phyloP scores from a whole-genome alignment of 208 protist species.

The Wallacemonas sp. region DNA sequence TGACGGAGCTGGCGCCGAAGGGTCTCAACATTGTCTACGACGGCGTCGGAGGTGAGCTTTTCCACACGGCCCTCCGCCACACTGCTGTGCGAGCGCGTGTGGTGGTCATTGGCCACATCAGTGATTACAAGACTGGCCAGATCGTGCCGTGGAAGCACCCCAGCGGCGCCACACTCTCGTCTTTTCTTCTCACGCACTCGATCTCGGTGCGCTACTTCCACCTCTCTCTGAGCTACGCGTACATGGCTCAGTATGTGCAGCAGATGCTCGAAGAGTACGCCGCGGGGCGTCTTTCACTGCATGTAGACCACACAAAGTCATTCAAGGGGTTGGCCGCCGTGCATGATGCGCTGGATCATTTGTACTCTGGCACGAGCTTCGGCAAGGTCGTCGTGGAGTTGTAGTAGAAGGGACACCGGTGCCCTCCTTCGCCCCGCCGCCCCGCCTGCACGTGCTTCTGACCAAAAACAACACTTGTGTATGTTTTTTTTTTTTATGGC shows the following conservation, averaged over 20 bases:
- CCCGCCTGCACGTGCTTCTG: background rate
- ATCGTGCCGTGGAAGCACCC: slow-evolving; percentile 6
- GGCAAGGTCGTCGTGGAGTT: slow-evolving; percentile 69
- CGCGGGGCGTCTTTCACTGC: slow-evolving; percentile 18
- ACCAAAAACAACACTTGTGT: too few species aligned
- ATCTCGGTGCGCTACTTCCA: slow-evolving; percentile 55
- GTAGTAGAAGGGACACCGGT: background rate
- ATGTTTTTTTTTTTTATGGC: too few species aligned
- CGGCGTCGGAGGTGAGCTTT: slow-evolving; percentile 76
- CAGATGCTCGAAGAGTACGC: slow-evolving; percentile 28
- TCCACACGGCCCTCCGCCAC: slow-evolving; percentile 69
- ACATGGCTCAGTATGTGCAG: slow-evolving; percentile 26
- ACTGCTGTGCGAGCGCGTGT: slow-evolving; percentile 65
- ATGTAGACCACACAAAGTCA: slow-evolving; percentile 7
- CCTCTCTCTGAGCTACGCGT: slow-evolving; percentile 33
- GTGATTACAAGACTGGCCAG: slow-evolving; percentile 49
- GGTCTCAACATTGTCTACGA: slow-evolving; percentile 88
- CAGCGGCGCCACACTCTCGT: slow-evolving; percentile 12
- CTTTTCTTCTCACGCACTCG: slow-evolving; percentile 15
- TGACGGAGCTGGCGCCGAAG: slow-evolving; percentile 57
- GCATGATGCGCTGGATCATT: slow-evolving; percentile 68
- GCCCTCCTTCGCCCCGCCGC: background rate
- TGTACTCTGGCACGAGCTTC: slow-evolving; percentile 62
- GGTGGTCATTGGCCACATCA: slow-evolving; percentile 79
- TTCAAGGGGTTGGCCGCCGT: slow-evolving; percentile 63